Evolutionary conservation across 179 eudicot species (phyloP), one percentile per base, ranked within the genome.

Genomic region (Dionaea muscipula): DNA sequence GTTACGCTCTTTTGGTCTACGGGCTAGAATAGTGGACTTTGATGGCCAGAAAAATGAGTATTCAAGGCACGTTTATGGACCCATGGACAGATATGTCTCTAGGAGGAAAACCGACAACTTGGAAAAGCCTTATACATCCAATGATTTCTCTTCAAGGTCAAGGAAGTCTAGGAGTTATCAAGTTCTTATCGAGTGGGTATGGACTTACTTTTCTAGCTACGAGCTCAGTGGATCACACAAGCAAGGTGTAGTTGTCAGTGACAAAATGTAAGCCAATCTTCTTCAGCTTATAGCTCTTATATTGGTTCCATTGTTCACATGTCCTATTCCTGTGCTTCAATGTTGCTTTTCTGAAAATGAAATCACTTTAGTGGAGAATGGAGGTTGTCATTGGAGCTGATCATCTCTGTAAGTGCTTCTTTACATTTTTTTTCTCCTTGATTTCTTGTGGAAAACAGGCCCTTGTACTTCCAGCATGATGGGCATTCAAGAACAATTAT

Each of bases 401-500:
- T n/a, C n/a, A n/a, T n/a, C n/a, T n/a, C n/a, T n/a, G n/a, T n/a
- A n/a, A n/a, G n/a, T n/a, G n/a, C n/a, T n/a, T n/a, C n/a, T n/a
- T n/a, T n/a, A n/a, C n/a, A n/a, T n/a, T n/a, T n/a, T 38, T 39
- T 52, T 8, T 39, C 3, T 55, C n/a, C 19, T 39, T 31, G 26
- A 4, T 28, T 58, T 35, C 55, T 40, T 52, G 57, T 38, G 25
- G 14, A 44, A 49, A 56, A 36, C 81, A 91, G 98, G 86, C 98
- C 96, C 22, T 68, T 87, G 76, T 91, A 91, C 68, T 87, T 91
- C 74, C 98, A 91, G 68, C 96, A 91, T 66, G 69, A 87, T 39
- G 98, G 98, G 45, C 98, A 91, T 66, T 91, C 98, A 68, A 79
- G 98, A 72, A 91, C 98, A 53, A 84, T 91, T 45, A 76, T 87